Conservation (phyloP, 441 rosid species). For the Bruguiera hainesii region DNA sequence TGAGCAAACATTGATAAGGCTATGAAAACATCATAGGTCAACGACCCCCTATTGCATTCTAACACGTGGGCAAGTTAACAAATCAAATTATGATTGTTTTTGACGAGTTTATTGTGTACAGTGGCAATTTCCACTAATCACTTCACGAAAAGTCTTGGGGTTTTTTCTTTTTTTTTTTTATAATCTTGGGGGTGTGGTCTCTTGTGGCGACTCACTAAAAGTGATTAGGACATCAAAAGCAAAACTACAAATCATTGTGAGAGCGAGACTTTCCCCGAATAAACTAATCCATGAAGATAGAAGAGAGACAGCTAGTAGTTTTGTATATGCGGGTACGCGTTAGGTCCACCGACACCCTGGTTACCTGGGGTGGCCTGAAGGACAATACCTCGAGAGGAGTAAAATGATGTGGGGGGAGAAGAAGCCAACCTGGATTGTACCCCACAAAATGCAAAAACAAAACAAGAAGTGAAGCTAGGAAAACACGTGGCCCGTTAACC, state of each 20-base stretch:
- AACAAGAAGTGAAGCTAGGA: neutral
- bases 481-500: slow-evolving; percentile 11
- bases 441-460: too few species aligned
- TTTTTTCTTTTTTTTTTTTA: neutral
- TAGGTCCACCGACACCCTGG: slow-evolving; percentile 26
- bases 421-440: neutral
- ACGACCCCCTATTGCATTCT: slow-evolving; percentile 5
- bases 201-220: slow-evolving; percentile 17
- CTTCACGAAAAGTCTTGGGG: slow-evolving; percentile 2
- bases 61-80: slow-evolving; percentile 25
- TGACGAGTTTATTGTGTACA: neutral
- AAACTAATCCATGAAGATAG: neutral
- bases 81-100: slow-evolving; percentile 15
- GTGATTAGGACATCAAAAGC: neutral
- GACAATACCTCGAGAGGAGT: slow-evolving; percentile 1
- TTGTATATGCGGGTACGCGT: neutral
- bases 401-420: slow-evolving; percentile 16
- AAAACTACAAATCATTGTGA: slow-evolving; percentile 3
- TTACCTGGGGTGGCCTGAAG: slow-evolving; percentile 12
- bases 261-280: neutral
- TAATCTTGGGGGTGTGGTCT: neutral
- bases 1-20: neutral
- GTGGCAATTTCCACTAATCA: slow-evolving; percentile 8
- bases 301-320: neutral
- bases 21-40: neutral